Evolutionary conservation across 1,284 basidiomycete genomes (phyloP), one percentile per base, ranked within the genome.

Genomic region (Cystobasidium slooffiae): DNA sequence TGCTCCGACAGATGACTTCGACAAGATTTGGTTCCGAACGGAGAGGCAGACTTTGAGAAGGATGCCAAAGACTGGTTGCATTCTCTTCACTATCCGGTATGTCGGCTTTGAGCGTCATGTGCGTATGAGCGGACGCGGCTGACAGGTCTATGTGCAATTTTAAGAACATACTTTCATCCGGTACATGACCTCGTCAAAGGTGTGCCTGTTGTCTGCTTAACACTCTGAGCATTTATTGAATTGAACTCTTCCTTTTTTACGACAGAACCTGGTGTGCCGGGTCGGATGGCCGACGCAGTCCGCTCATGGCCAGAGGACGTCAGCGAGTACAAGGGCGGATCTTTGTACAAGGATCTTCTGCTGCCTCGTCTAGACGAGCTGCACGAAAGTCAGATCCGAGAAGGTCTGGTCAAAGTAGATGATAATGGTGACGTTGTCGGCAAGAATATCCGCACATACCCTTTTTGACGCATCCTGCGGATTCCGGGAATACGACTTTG

Each of bases 21-120:
- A 47, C 3, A 39, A 84, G 53, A 82, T 91, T 55, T 86, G 87
- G 12, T 82, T 91, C 69, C 85, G 91, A 64, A 86, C 86, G 12
- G 91, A 93, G 80, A 84, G 90, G 46, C 91, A 92, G 82, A 90
- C 88, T 10, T 82, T 93, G 66, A 84, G 91, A 47, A 84, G 91
- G 31, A 52, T 81, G 56, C 80, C 78, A 5, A 76, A 75, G 47
- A 77, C 74, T 6, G 90, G 91, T 1, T 89, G 88, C 16, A 85
- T 92, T 53, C 84, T 90, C n/a, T 93, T 93, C 80, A 90, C 88
- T 52, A 90, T 92, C 78, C 85, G 90, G 74, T 77, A 20, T 22
- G 74, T 6, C 14, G 16, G 5, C 4, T 9, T 51, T 5, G 14
- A 6, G 16, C 55, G 24, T 14, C 3, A 2, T 22, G 7, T 56